Evolutionary conservation across 805 yeast genomes (phyloP), one percentile per base, ranked within the genome.

Genomic region (Saccharomyces eubayanus): DNA sequence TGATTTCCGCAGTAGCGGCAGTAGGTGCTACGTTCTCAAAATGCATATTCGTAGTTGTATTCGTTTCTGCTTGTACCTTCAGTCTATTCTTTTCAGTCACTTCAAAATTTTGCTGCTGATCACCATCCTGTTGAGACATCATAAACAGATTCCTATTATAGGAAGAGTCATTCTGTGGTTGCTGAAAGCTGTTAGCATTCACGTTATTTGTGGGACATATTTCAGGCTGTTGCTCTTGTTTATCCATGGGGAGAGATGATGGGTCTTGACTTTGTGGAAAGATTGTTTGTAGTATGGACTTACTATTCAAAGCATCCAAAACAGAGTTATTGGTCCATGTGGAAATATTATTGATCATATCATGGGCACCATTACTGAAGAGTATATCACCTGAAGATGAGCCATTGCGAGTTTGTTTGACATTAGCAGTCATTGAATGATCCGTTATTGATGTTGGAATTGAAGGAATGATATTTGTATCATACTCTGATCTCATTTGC

Each of bases 261-360:
- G 43, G 43, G 12, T 36, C 43, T 36, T 36, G 43, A 16, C 24
- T 36, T 21, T 36, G 43, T 6, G 43, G 24, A 4, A 36, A 36
- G 6, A 36, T 2, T 36, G 43, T 16, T 36, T 36, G 43, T 5
- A 36, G 21, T 16, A 36, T 6, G 12, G 51, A 36, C n/a, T 51
- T 49, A 31, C 47, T 49, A 46, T 57, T 55, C 51, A 57, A 47
- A 31, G 60, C 51, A 41, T 60, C 60, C 31, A 53, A 54, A 24
- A 67, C 68, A 1, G 68, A 62, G 43, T 67, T 65, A 28, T 59
- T 65, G 2, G 84, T 81, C 86, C 86, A 81, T 1, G 77, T 77
- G 0, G 83, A 79, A 40, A 81, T 81, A 59, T 81, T 80, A 61
- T 74, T 80, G 60, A 81, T 81, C 86, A 81, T 81, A 31, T 77